Base-by-base conservation (phyloP, 2,329 filamentous ascomycete genomes). In the Stagonosporopsis chrysanthemi region DNA sequence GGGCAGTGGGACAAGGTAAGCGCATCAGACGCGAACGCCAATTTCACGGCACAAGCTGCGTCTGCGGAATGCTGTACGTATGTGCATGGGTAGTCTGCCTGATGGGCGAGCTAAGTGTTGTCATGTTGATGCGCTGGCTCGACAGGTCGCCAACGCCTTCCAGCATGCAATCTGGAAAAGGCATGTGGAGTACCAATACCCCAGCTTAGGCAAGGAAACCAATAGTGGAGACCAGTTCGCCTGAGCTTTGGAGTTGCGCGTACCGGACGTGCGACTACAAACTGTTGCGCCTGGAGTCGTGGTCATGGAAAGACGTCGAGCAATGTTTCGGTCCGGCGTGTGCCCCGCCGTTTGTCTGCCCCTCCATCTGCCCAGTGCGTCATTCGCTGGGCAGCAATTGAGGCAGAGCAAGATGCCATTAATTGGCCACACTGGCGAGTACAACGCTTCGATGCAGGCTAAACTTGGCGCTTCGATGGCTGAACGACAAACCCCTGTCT, bases 111-210 rank as follows among this genome's bases (percentile, higher is more conserved):
- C 72, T 75, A 75, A 71, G 73, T 75, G 74, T 71, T 76, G 74
- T 76, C 74, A 75, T 71, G 62, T 70, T 76, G 73, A 75, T 75
- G 74, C 73, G 74, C 67, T 76, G 74, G 73, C 73, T 75, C 73
- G 72, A 74, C 71, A 73, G 71, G 68, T 67, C 72, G 73, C 70
- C 74, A 73, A 66, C 73, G 72, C 66, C 70, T 66, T 69, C 63
- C 65, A 65, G 62, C 71, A 73, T 71, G 72, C 68, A 76, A 75
- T 76, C 72, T 75, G 65, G 70, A 69, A 66, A 62, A 63, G 68
- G 71, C 68, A 75, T 68, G 69, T 64, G 63, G 68, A 72, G 66
- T 64, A 72, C 66, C 67, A 70, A 58, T 63, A 8, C 55, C 48
- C 58, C 53, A 56, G 66, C 47, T 65, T 65, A 57, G 68, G 70